phyloP scores from a whole-genome alignment of 352 stramenopile genomes.

The Phytophthora fragariaefolia region DNA sequence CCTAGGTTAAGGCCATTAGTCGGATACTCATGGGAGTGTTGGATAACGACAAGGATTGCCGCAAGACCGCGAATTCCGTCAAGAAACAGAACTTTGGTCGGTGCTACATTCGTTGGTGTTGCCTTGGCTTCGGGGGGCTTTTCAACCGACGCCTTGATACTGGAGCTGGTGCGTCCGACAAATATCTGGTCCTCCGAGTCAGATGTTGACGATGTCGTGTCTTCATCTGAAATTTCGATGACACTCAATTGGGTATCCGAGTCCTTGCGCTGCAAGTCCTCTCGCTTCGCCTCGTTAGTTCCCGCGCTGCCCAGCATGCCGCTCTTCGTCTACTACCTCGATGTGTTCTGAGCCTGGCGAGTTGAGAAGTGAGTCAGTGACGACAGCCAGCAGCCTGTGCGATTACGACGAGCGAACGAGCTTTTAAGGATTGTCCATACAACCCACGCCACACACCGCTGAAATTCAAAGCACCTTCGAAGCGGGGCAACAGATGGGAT shows the following conservation, averaged over 20 bases:
- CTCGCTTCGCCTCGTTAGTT: not conserved
- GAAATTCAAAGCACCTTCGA: not conserved
- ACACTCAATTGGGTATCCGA: conserved; percentile 16
- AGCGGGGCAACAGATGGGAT: conserved; percentile 18
- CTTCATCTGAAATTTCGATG: conserved; percentile 24
- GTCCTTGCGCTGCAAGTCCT: conserved; percentile 1
- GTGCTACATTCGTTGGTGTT: not conserved
- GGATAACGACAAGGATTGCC: conserved; percentile 39
- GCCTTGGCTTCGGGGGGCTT: conserved; percentile 4
- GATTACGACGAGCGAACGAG: conserved; percentile 10
- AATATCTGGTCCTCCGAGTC: conserved; percentile 20
- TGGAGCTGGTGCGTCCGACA: conserved; percentile 6
- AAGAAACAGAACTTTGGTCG: conserved; percentile 31
- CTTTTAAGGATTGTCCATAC: not conserved
- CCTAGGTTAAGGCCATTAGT: conserved; percentile 28
- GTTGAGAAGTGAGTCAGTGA: conserved; percentile 12
- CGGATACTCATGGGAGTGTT: conserved; percentile 33
- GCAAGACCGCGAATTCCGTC: conserved; percentile 33
- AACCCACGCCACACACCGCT: not conserved
- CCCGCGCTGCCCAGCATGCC: conserved; percentile 15
- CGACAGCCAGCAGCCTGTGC: not conserved
- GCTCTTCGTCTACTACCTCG: not conserved
- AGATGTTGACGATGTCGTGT: conserved; percentile 6
- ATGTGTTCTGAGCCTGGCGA: not conserved
- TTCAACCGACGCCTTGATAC: conserved; percentile 12